phyloP scores from a whole-genome alignment of 345 rosid genomes.

The Corchorus olitorius region DNA sequence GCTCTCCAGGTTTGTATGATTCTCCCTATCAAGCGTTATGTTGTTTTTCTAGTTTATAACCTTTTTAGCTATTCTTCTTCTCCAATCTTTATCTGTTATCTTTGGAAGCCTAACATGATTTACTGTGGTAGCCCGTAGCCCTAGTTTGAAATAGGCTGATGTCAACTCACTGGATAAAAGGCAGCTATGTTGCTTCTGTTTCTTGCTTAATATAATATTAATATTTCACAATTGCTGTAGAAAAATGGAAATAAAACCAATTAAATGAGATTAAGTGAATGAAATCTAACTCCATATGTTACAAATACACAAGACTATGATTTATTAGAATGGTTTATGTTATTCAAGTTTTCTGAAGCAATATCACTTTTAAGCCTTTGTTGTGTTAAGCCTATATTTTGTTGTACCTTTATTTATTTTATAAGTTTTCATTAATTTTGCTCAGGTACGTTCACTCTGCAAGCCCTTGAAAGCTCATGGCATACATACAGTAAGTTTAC shows the following conservation, averaged over 20 bases:
- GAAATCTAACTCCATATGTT: background rate
- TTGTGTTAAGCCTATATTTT: background rate
- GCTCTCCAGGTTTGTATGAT: slow-evolving; percentile 60
- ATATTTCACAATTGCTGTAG: background rate
- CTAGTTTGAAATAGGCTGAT: background rate
- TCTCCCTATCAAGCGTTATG: background rate
- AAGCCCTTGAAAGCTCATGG: slow-evolving; percentile 85
- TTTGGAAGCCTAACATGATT: background rate
- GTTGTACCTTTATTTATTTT: background rate
- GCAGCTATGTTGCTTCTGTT: background rate
- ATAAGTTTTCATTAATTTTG: slow-evolving; percentile 21
- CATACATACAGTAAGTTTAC: slow-evolving; percentile 85
- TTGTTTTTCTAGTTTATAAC: background rate
- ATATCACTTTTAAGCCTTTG: slow-evolving; percentile 2
- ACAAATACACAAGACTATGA: background rate
- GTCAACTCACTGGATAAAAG: background rate
- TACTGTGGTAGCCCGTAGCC: background rate
- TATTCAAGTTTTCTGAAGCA: background rate
- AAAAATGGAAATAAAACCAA: slow-evolving; percentile 2
- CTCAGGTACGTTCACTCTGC: slow-evolving; percentile 75
- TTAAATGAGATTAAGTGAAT: background rate
- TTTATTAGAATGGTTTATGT: background rate
- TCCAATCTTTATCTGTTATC: background rate
- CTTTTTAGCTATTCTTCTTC: background rate
- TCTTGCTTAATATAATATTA: background rate